Evolutionary conservation across 78 protist genomes (phyloP).

Genomic region (Protostelium mycophagum): DNA sequence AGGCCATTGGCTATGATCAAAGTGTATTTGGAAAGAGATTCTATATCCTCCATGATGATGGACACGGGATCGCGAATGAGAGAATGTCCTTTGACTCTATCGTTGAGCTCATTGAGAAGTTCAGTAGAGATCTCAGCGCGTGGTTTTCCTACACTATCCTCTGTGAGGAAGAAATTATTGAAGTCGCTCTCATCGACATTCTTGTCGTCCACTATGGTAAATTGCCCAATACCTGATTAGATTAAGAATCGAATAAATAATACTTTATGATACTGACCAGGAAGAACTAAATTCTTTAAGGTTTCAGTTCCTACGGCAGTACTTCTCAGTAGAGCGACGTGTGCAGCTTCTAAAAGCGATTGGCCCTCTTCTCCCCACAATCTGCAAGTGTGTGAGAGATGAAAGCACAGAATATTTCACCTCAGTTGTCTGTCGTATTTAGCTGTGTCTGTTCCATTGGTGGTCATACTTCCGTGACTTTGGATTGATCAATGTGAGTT

Average conservation of each 20-base stretch:
- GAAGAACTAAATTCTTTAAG: conserved; percentile 86
- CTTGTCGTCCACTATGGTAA: conserved; percentile 73
- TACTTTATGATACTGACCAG: conserved; percentile 55
- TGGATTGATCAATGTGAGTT: too few relatives aligned
- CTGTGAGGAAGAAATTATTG: conserved; percentile 82
- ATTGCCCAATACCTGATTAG: conserved; percentile 63
- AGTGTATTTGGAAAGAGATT: conserved; percentile 43
- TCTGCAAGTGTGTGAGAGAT: conserved; percentile 13
- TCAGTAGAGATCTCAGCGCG: conserved; percentile 66
- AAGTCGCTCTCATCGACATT: conserved; percentile 53
- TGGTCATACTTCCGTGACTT: too few relatives aligned
- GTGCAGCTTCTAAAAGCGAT: conserved; percentile 64
- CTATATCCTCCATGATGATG: conserved; percentile 37
- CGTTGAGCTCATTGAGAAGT: conserved; percentile 77
- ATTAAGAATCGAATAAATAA: neutral
- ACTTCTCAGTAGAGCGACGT: conserved; percentile 78
- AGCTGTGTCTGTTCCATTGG: conserved; percentile 43
- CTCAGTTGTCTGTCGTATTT: conserved; percentile 66
- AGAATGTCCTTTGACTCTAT: conserved; percentile 46
- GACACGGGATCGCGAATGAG: conserved; percentile 29
- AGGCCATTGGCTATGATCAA: conserved; percentile 71
- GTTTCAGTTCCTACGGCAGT: conserved; percentile 85
- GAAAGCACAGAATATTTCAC: neutral
- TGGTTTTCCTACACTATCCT: conserved; percentile 50
- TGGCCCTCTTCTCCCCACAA: conserved; percentile 91